Evolutionary conservation across 768 basidiomycete genomes (phyloP), one percentile per base, ranked within the genome.

Genomic region (Calocybe cyanea): DNA sequence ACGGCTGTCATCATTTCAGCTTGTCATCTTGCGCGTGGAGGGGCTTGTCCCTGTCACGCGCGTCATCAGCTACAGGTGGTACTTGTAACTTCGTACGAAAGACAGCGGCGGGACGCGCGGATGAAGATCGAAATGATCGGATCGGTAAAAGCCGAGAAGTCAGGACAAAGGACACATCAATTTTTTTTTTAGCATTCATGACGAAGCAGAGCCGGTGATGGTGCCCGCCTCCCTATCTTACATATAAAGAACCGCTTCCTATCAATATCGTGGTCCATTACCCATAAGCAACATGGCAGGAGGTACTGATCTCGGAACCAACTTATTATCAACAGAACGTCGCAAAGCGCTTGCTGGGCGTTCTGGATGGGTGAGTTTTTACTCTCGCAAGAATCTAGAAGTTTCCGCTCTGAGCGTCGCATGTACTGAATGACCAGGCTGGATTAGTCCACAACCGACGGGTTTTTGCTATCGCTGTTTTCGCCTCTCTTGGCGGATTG

Each of bases 401-500:
- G n/a, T 30, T 45, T 35, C 15, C 10, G 10, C 14, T 20, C 25
- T 39, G 35, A 32, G 46, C 24, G 25, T 35, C 9, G 13, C 6
- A 24, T 31, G 25, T 50, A 45, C 38, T 49, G 6, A 11, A 28
- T 11, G 2, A 13, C 15, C 55, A 81, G 83, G 75, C 72, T 45
- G 85, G 83, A 7, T 68, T 87, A 28, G 67, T 86, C 3, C 76
- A 77, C 49, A 91, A 91, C 59, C 70, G 77, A 37, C 73, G 70
- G 53, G 68, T 85, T 20, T 81, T 88, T 46, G 68, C 74, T 20
- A 80, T 87, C 42, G 80, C 87, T 11, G 75, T 86, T 15, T 91
- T 89, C 56, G 87, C 87, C 2, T 87, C 85, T 11, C 69, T 89
- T 17, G 88, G 88, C 59, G 86, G 87, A 56, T 63, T 91, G 73